phyloP scores from a whole-genome alignment of 2,329 filamentous ascomycete genomes.

The Aspergillus intermedius region DNA sequence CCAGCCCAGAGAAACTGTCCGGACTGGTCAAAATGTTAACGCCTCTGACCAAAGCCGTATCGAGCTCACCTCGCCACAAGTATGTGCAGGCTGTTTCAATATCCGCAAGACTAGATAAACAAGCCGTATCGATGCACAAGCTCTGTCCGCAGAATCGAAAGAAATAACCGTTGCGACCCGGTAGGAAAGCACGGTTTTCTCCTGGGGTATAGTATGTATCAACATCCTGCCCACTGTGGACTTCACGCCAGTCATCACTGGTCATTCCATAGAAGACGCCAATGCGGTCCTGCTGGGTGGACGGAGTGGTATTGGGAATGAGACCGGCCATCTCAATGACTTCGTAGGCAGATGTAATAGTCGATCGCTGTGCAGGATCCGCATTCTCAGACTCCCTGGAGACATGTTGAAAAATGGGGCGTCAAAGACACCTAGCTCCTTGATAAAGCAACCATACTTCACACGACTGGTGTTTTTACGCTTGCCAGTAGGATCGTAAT shows the following conservation, averaged over 20 bases:
- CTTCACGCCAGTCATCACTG: conserved; percentile 61
- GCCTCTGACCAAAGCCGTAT: conserved; percentile 73
- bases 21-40: conserved; percentile 67
- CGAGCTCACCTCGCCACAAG: conserved; percentile 65
- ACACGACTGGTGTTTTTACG: conserved; percentile 65
- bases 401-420: conserved; percentile 74
- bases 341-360: conserved; percentile 66
- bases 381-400: conserved; percentile 64
- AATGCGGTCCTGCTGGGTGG: conserved; percentile 56
- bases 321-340: conserved; percentile 54
- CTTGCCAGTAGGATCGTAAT: conserved; percentile 62
- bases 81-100: conserved; percentile 66
- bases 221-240: conserved; percentile 64
- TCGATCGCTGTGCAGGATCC: conserved; percentile 46
- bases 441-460: conserved; percentile 64
- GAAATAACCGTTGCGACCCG: conserved; percentile 64
- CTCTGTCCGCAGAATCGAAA: conserved; percentile 69
- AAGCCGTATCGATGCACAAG: conserved; percentile 67
- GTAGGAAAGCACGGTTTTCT: conserved; percentile 54
- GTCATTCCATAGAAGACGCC: conserved; percentile 69
- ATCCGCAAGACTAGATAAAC: conserved; percentile 64
- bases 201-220: conserved; percentile 62
- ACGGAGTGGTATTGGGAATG: conserved; percentile 62
- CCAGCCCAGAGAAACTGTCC: conserved; percentile 67
- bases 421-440: conserved; percentile 65